phyloP scores from a whole-genome alignment of 768 basidiomycete genomes.

The Boletellus emodensis region DNA sequence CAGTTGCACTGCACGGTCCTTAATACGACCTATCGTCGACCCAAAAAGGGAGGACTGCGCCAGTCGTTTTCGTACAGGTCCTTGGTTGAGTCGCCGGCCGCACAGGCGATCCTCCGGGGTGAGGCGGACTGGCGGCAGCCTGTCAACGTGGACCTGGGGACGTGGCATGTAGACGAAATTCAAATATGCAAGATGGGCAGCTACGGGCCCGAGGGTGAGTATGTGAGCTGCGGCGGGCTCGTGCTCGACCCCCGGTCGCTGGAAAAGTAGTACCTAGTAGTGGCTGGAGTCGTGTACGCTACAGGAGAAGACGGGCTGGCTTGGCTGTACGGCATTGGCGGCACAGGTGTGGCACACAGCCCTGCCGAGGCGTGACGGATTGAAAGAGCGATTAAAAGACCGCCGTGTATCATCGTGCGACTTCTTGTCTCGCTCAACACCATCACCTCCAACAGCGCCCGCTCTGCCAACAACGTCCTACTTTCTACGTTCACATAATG shows the following conservation, averaged over 20 bases:
- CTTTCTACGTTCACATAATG: constrained; percentile 53
- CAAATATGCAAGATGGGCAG: constrained; percentile 74
- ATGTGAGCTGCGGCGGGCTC: constrained; percentile 42
- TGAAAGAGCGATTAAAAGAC: constrained; percentile 34
- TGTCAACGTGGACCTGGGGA: constrained; percentile 45
- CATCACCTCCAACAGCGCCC: constrained; percentile 35
- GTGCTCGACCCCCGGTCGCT: background rate
- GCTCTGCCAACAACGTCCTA: constrained; percentile 28
- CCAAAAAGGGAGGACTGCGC: constrained; percentile 24
- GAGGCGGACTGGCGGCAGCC: constrained; percentile 16
- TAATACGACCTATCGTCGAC: constrained; percentile 45
- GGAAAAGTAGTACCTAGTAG: background rate
- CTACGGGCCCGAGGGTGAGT: constrained; percentile 57
- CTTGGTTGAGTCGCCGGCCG: constrained; percentile 30
- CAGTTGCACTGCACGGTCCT: constrained; percentile 50
- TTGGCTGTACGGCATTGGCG: constrained; percentile 18
- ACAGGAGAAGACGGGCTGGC: background rate
- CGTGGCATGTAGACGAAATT: constrained; percentile 50
- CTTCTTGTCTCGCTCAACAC: constrained; percentile 38
- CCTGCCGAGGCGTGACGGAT: constrained; percentile 18
- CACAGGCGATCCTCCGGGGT: constrained; percentile 6
- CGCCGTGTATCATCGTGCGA: constrained; percentile 36
- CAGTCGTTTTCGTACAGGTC: constrained; percentile 41
- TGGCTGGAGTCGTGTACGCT: background rate
- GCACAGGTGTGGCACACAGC: constrained; percentile 31